Evolutionary conservation across 768 basidiomycete species (phyloP), one percentile per base, ranked within the genome.

Genomic region (Kwoniella dejecticola): DNA sequence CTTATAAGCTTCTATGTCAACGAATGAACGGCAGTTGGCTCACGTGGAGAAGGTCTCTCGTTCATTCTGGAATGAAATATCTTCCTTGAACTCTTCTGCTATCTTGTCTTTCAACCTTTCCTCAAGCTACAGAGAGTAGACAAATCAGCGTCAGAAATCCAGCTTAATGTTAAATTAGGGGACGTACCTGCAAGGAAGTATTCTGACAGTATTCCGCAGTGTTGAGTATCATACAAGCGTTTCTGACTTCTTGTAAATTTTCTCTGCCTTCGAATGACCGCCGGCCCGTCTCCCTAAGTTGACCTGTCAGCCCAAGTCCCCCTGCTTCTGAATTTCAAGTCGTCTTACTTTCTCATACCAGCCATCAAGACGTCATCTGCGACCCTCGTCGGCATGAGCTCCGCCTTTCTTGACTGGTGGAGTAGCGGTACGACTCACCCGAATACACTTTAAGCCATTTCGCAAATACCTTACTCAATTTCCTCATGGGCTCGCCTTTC

Each of bases 171-270:
- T 13, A 30, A 30, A 19, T 15, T 33, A 19, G 40, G 10, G 6
- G 6, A 68, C 81, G 10, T 69, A 88, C 93, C 84, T 96, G 91
- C 19, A 86, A 73, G 1, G 94, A 90, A 2, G 95, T 99, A 0
- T 85, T 86, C 65, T 93, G 89, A 73, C 96, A 99, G 75, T 98
- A 99, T 74, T 98, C 94, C 0, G 94, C 95, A 0, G 96, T 99
- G 72, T 99, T 98, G 73, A 99, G 87, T 24, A 95, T 80, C n/a
- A 91, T 81, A 74, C 91, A 93, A 0, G 90, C 86, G 64, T 89
- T 90, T 70, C 85, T 87, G 30, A 98, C 77, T 61, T 93, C 88
- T 3, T 82, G 82, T 7, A 84, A 64, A 74, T 96, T 93, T 30
- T 86, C 84, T n/a, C 89, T 85, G 4, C 85, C 85, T 49, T 99